Evolutionary conservation across 1,139 yeast species (phyloP).

Genomic region (Debaryomyces subglobosus): DNA sequence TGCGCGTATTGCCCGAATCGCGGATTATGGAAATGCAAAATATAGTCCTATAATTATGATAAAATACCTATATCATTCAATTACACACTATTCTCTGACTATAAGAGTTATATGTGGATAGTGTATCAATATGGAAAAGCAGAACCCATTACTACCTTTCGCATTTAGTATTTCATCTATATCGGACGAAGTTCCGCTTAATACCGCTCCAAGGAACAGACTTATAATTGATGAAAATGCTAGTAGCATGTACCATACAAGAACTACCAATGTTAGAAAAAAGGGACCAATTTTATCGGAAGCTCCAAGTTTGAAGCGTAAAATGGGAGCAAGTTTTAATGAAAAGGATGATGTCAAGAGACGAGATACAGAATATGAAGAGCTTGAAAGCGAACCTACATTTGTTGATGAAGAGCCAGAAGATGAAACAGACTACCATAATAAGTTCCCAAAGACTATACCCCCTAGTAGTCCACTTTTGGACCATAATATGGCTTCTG

Average conservation of each 20-base stretch:
- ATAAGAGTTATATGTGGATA: background rate
- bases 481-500: slow-evolving; percentile 29
- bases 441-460: slow-evolving; percentile 8
- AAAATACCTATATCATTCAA: background rate
- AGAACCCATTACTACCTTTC: slow-evolving; percentile 47
- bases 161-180: slow-evolving; percentile 39
- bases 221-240: slow-evolving; percentile 44
- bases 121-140: slow-evolving; percentile 33
- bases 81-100: background rate
- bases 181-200: slow-evolving; percentile 28
- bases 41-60: background rate
- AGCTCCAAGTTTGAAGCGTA: slow-evolving; percentile 44
- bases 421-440: slow-evolving; percentile 11
- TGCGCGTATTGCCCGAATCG: background rate
- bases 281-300: slow-evolving; percentile 25
- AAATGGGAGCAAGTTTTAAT: slow-evolving; percentile 50
- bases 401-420: slow-evolving; percentile 22
- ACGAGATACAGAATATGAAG: slow-evolving; percentile 27
- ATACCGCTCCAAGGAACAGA: slow-evolving; percentile 41
- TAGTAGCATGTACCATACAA: slow-evolving; percentile 38
- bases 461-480: slow-evolving; percentile 42
- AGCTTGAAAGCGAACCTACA: slow-evolving; percentile 20
- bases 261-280: slow-evolving; percentile 17
- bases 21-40: slow-evolving; percentile 1
- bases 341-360: slow-evolving; percentile 49